Percentiles rank a stretch among this genome's conserved stretches.
Conservation (phyloP, 1,139 yeast genomes). For the Sugiyamaella novakii region DNA sequence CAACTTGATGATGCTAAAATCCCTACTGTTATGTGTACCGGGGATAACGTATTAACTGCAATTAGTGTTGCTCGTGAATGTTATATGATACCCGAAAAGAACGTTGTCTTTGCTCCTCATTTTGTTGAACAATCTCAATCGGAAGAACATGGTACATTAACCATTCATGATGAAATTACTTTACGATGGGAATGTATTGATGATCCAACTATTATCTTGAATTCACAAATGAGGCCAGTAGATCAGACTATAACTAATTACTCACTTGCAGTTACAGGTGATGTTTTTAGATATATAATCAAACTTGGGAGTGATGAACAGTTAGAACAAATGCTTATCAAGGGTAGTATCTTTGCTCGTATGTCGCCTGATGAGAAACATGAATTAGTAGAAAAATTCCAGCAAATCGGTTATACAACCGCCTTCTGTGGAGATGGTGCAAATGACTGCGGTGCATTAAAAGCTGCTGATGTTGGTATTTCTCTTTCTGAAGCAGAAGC, state of each 20-base stretch:
- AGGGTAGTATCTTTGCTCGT: conserved; percentile 81
- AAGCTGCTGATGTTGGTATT: conserved; percentile 96
- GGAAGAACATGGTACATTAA: conserved; percentile 23
- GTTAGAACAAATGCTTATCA: conserved; percentile 63
- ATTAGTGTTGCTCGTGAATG: conserved; percentile 90
- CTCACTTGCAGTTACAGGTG: conserved; percentile 87
- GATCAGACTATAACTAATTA: conserved; percentile 40
- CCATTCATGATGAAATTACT: conserved; percentile 20
- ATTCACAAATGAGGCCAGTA: conserved; percentile 44
- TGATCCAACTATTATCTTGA: conserved; percentile 48
- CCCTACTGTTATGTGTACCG: conserved; percentile 94
- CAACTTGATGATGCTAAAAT: conserved; percentile 66
- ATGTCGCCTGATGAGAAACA: conserved; percentile 99
- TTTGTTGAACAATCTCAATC: conserved; percentile 42
- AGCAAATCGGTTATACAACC: conserved; percentile 82
- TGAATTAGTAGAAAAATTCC: conserved; percentile 86
- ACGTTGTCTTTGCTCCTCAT: conserved; percentile 68
- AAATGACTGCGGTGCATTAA: conserved; percentile 94
- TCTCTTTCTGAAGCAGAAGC: conserved; percentile 98
- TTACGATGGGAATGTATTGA: conserved; percentile 46
- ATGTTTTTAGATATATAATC: conserved; percentile 78
- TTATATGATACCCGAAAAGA: conserved; percentile 54
- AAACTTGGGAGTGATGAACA: conserved; percentile 42
- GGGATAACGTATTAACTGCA: conserved; percentile 93
- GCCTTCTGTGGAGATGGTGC: conserved; percentile 96